Conservation (phyloP, 352 stramenopile species). For the Globisporangium nunn region DNA sequence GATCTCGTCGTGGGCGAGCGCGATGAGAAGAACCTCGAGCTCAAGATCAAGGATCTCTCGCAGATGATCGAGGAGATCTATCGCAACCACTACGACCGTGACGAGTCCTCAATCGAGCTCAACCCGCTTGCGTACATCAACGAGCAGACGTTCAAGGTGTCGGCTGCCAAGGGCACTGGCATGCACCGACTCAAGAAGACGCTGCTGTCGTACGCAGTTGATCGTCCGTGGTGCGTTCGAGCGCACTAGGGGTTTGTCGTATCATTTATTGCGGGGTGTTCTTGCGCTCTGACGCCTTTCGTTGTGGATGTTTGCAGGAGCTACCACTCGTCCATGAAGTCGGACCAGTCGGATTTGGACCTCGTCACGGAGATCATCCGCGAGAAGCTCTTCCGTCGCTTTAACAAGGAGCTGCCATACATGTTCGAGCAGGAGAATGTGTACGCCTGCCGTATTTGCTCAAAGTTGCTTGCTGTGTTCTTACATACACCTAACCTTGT, state of each 20-base stretch:
- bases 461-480: not conserved
- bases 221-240: constrained; percentile 44
- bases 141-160: constrained; percentile 72
- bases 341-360: constrained; percentile 73
- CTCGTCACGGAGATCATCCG: constrained; percentile 86
- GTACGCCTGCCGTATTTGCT: constrained; percentile 12
- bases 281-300: not conserved
- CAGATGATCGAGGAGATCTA: constrained; percentile 83
- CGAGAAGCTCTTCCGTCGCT: constrained; percentile 82
- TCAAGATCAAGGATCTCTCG: constrained; percentile 69
- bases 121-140: constrained; percentile 67
- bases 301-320: constrained; percentile 21
- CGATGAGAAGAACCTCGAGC: constrained; percentile 47
- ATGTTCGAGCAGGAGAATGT: constrained; percentile 76
- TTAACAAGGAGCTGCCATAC: constrained; percentile 85
- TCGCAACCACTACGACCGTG: constrained; percentile 48
- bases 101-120: constrained; percentile 42
- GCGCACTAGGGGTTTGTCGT: not conserved
- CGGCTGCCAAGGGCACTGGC: constrained; percentile 60
- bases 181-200: constrained; percentile 62
- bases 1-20: constrained; percentile 43
- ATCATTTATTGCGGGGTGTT: not conserved
- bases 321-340: constrained; percentile 85
- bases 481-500: not conserved
- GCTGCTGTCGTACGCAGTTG: constrained; percentile 55